These are phyloP conservation scores for Acacia acuminata DNA, from an alignment of 306 rosid genomes.

Conservation along the genomic window DNA sequence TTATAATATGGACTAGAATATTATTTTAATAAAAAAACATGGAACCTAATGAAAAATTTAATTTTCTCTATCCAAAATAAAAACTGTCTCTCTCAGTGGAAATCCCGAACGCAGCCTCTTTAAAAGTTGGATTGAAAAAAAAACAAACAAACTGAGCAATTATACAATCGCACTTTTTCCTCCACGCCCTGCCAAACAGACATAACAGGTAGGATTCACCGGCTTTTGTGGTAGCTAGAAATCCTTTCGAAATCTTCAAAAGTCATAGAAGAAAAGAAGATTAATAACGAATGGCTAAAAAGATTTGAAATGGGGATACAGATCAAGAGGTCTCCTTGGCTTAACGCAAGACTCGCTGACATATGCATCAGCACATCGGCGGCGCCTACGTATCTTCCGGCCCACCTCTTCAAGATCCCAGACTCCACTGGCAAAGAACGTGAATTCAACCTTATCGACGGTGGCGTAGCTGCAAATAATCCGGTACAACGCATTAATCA, in stretches of 20 bases:
- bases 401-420: slow-evolving; percentile 43
- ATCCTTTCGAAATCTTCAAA: neutral
- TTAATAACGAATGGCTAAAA: neutral
- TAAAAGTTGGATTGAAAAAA: no score
- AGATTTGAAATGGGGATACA: neutral
- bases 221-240: neutral
- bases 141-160: no score
- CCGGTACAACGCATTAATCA: slow-evolving; percentile 41
- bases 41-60: no score
- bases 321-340: slow-evolving; percentile 24
- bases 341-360: slow-evolving; percentile 43
- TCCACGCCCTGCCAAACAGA: no score
- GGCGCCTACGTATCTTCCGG: slow-evolving; percentile 63
- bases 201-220: neutral
- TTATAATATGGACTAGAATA: no score
- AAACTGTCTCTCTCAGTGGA: no score
- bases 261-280: neutral
- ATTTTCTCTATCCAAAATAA: no score
- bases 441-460: slow-evolving; percentile 67
- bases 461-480: slow-evolving; percentile 70
- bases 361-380: slow-evolving; percentile 58
- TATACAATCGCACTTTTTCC: no score
- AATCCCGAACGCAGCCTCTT: no score
- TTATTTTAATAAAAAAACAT: no score
- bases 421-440: slow-evolving; percentile 26